phyloP scores from a whole-genome alignment of 176 grass and related monocot genomes.

The Bothriochloa decipiens region DNA sequence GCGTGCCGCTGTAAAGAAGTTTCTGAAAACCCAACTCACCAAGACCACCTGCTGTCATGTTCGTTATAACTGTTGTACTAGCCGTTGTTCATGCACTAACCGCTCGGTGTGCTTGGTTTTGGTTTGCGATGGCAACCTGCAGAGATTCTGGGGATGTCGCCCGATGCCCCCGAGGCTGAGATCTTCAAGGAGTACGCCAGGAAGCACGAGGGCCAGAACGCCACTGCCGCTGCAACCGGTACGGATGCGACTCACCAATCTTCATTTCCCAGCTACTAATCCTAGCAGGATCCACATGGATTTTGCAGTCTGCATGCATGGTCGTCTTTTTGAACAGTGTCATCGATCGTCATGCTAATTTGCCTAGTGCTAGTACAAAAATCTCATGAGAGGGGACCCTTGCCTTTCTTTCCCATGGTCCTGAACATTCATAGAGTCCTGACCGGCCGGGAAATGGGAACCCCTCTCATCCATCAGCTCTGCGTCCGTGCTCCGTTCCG shows the following conservation, averaged over 20 bases:
- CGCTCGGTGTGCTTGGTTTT: not conserved
- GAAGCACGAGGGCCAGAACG: slow-evolving; percentile 45
- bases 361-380: not conserved
- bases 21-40: no score
- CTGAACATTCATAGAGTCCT: not conserved
- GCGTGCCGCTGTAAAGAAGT: no score
- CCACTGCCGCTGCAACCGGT: not conserved
- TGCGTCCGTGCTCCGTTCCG: not conserved
- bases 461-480: not conserved
- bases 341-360: not conserved
- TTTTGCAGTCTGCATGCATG: no score
- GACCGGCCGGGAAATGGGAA: not conserved
- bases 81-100: not conserved
- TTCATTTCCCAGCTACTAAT: no score
- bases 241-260: not conserved
- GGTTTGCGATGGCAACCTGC: not conserved
- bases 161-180: slow-evolving; percentile 51
- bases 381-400: not conserved
- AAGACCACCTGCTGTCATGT: no score
- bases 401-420: not conserved
- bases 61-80: not conserved
- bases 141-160: slow-evolving; percentile 54
- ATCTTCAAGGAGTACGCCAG: slow-evolving; percentile 61
- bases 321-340: no score
- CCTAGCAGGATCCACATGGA: no score